phyloP scores from a whole-genome alignment of 345 rosid genomes.

The Citrus sp. region DNA sequence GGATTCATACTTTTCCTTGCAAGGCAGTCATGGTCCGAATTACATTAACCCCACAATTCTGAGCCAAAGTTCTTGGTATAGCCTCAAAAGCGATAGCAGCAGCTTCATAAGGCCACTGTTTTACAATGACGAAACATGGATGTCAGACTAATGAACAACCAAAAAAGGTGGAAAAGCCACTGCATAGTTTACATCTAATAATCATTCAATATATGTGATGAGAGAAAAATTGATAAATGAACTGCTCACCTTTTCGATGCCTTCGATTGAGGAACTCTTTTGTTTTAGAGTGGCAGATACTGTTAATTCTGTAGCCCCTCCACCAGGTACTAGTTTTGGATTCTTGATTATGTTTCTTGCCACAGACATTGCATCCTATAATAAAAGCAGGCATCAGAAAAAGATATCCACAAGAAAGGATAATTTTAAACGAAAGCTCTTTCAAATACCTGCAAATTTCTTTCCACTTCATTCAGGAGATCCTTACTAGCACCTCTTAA shows the following conservation, averaged over 20 bases:
- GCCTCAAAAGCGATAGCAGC: conserved; percentile 97
- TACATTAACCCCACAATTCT: conserved; percentile 81
- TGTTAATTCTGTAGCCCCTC: conserved; percentile 92
- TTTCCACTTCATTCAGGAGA: conserved; percentile 92
- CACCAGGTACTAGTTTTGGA: conserved; percentile 93
- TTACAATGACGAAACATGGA: conserved; percentile 13
- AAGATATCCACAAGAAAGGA: not conserved
- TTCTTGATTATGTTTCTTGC: conserved; percentile 95
- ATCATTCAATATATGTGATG: not conserved
- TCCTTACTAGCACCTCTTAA: conserved; percentile 98
- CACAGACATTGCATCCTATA: conserved; percentile 94
- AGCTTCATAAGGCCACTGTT: conserved; percentile 98
- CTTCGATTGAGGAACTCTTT: conserved; percentile 87
- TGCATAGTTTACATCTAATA: not conserved
- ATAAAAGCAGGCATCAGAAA: conserved; percentile 14
- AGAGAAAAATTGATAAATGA: not conserved
- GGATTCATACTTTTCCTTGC: conserved; percentile 72
- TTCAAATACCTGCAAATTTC: conserved; percentile 79
- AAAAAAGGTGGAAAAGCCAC: not conserved
- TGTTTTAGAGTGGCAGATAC: conserved; percentile 91
- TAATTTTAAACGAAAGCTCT: conserved; percentile 3
- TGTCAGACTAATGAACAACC: not conserved
- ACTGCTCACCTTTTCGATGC: conserved; percentile 72
- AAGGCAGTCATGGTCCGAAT: conserved; percentile 79
- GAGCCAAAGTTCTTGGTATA: conserved; percentile 85